These are phyloP conservation scores for Purshia tridentata DNA, from an alignment of 306 rosid genomes.

Conservation along the genomic window DNA sequence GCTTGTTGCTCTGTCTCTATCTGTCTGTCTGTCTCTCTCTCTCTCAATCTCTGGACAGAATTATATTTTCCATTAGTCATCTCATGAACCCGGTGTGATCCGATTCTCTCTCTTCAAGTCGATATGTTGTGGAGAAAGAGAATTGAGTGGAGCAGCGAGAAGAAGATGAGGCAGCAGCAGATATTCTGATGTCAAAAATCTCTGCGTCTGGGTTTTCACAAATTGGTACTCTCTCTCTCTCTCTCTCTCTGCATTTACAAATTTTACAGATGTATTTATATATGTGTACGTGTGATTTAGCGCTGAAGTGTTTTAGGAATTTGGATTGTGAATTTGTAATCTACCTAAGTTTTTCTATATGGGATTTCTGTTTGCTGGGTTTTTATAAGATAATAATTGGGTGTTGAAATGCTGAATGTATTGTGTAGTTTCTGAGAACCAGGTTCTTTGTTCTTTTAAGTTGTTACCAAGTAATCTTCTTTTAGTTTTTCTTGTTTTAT, in stretches of 20 bases:
- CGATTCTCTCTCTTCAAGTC: not conserved
- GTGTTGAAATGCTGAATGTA: not conserved
- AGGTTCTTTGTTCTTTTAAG: not conserved
- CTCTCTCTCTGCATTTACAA: not conserved
- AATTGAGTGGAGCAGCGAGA: not conserved
- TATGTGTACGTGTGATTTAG: not conserved
- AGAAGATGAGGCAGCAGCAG: slow-evolving; percentile 12
- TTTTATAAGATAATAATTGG: not conserved
- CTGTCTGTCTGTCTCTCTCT: slow-evolving; percentile 6
- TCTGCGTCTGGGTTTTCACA: slow-evolving; percentile 19
- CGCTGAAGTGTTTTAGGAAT: not conserved
- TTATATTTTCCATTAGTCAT: slow-evolving; percentile 17
- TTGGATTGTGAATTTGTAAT: not conserved
- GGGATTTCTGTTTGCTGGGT: slow-evolving; percentile 8
- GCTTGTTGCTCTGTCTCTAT: not conserved
- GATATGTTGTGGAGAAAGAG: not conserved
- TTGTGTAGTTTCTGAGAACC: not conserved
- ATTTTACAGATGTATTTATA: not conserved
- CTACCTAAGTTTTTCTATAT: not conserved
- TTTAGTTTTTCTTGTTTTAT: not conserved
- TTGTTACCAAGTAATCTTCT: slow-evolving; percentile 6
- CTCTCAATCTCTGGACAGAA: not conserved
- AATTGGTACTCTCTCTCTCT: slow-evolving; percentile 21
- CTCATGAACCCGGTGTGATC: slow-evolving; percentile 19
- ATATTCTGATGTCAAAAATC: slow-evolving; percentile 6